Evolutionary conservation across 1,284 basidiomycete genomes (phyloP), one percentile per base, ranked within the genome.

Genomic region (Austroboletus novae-zelandiae): DNA sequence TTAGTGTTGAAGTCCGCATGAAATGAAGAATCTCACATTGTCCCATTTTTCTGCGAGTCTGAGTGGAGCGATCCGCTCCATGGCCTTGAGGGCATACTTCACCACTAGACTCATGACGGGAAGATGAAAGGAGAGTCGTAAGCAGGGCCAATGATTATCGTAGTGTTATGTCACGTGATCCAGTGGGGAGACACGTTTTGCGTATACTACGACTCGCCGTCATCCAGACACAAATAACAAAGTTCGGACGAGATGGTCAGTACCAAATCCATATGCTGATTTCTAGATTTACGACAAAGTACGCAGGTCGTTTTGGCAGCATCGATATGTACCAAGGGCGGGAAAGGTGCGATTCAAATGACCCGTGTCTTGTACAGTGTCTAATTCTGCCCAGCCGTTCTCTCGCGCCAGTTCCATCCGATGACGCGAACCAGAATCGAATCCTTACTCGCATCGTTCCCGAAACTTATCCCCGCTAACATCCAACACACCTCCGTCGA

Each of bases 401-500:
- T 99, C 60, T 98, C 96, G 54, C 90, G 97, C 54, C 95, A 98
- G 64, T 98, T 98, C 72, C 83, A 93, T 53, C 94, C 95, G 54
- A 92, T 99, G 83, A 84, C 93, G 27, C 82, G 92, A 56, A 85
- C 94, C 3, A 81, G 96, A 51, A 93, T 99, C 64, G 95, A 99
- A 71, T 91, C 93, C 39, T 86, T 99, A 31, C 86, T 99, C 40
- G 89, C 95, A 9, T 95, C 95, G 7, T 99, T 99, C 78, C 94
- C 96, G 10, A 98, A 98, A 71, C 86, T 98, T 61, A 96, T 99
- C 61, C 94, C 93, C n/a, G 83, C 88, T 54, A 94, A 94, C 64
- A 94, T 91, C 15, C 96, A 99, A 72, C 97, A 99, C 72, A 99
- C 97, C 9, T 94, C 94, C 13, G 89, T 97, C 59, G 94, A 97